These are phyloP conservation scores for Cladophialophora yegresii DNA, from an alignment of 2,329 filamentous ascomycete genomes.

Conservation along the genomic window DNA sequence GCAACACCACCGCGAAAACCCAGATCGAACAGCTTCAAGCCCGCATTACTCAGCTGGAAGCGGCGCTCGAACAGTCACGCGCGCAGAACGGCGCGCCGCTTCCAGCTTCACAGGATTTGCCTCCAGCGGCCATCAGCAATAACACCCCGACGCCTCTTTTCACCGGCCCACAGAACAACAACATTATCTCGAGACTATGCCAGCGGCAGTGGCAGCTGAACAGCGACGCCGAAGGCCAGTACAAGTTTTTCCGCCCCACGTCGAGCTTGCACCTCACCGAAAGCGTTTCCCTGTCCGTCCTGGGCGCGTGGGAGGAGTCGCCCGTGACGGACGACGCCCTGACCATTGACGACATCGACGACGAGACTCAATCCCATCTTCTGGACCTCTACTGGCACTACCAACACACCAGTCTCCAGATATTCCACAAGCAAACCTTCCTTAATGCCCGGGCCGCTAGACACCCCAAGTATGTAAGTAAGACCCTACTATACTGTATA, in stretches of 20 bases:
- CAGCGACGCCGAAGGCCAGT: conserved; percentile 18
- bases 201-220: conserved; percentile 17
- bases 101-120: not conserved
- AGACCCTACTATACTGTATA: conserved; percentile 30
- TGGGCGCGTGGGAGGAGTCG: conserved; percentile 3
- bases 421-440: conserved; percentile 12
- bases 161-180: conserved; percentile 2
- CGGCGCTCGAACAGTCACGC: conserved; percentile 20
- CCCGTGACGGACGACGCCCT: conserved; percentile 12
- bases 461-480: conserved; percentile 29
- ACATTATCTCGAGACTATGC: conserved; percentile 14
- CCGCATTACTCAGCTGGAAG: conserved; percentile 27
- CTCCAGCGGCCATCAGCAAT: not conserved
- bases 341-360: conserved; percentile 19
- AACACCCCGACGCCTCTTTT: not conserved
- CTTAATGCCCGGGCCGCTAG: conserved; percentile 5
- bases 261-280: conserved; percentile 19
- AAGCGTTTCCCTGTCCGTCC: conserved; percentile 12
- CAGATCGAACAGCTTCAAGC: conserved; percentile 27
- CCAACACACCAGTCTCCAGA: conserved; percentile 17
- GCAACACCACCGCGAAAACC: not conserved
- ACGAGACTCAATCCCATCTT: conserved; percentile 23
- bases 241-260: conserved; percentile 18
- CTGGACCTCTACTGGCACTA: conserved; percentile 18
- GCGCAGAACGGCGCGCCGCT: conserved; percentile 1